Conservation (phyloP, 2,329 filamentous ascomycete genomes). For the Aspergillus hiratsukae region DNA sequence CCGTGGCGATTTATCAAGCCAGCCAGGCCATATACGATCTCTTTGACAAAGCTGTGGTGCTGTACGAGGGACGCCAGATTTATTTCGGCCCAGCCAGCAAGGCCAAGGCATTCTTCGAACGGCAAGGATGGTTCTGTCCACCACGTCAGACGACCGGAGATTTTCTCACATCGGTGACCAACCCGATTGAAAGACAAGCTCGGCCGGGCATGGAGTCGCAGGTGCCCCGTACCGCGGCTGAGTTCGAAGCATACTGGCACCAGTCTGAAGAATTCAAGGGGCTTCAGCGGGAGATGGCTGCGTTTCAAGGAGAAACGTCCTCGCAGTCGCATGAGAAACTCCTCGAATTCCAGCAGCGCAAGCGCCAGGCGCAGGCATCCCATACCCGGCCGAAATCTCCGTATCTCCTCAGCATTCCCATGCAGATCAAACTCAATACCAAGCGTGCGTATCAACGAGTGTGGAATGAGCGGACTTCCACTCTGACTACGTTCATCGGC, state of each 20-base stretch:
- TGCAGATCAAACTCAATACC: constrained; percentile 73
- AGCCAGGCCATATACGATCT: constrained; percentile 40
- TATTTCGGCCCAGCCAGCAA: constrained; percentile 60
- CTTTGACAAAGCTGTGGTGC: constrained; percentile 66
- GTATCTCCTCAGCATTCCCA: constrained; percentile 67
- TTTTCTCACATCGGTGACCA: constrained; percentile 65
- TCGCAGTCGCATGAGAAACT: constrained; percentile 28
- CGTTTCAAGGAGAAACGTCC: constrained; percentile 27
- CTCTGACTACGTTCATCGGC: constrained; percentile 57
- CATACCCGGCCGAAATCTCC: constrained; percentile 62
- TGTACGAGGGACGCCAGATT: constrained; percentile 70
- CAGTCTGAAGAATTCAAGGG: constrained; percentile 44
- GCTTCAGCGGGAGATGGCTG: constrained; percentile 37
- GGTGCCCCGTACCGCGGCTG: constrained; percentile 63
- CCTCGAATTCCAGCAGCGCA: constrained; percentile 29
- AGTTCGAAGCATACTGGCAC: constrained; percentile 58
- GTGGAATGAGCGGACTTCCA: constrained; percentile 67
- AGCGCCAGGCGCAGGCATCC: constrained; percentile 35
- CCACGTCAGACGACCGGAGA: constrained; percentile 63
- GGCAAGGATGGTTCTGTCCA: constrained; percentile 63
- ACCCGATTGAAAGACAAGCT: constrained; percentile 53
- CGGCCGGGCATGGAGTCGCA: constrained; percentile 55
- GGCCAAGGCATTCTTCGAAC: constrained; percentile 62
- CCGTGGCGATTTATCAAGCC: constrained; percentile 50
- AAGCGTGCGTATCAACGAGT: constrained; percentile 74